Evolutionary conservation across 306 rosid species (phyloP).

Genomic region (Astragalus glycyphyllos): DNA sequence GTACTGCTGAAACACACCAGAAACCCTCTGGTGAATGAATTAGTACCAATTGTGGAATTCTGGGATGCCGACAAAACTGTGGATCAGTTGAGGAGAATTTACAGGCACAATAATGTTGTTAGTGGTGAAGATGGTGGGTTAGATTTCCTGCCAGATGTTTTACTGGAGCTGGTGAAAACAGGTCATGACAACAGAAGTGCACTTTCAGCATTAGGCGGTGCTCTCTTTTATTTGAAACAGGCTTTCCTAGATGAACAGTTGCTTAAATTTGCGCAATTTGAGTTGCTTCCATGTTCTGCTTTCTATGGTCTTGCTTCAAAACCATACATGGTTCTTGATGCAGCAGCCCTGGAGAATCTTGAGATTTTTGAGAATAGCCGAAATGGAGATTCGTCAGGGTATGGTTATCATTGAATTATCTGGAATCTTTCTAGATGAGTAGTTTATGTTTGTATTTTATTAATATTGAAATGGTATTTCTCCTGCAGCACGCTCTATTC

Average conservation of each 20-base stretch:
- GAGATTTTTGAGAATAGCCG: conserved; percentile 92
- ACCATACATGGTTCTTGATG: conserved; percentile 93
- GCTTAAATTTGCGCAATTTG: conserved; percentile 89
- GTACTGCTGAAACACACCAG: conserved; percentile 77
- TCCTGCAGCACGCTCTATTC: conserved; percentile 79
- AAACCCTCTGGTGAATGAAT: conserved; percentile 86
- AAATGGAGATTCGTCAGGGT: conserved; percentile 93
- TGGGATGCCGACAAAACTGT: conserved; percentile 83
- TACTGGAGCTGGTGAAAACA: conserved; percentile 66
- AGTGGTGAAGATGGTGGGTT: conserved; percentile 50
- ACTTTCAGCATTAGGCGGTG: conserved; percentile 96
- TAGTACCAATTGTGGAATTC: conserved; percentile 79
- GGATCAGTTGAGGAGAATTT: conserved; percentile 59
- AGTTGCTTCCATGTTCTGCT: conserved; percentile 80
- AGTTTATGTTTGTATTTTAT: conserved; percentile 31
- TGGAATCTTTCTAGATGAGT: background rate
- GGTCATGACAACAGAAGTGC: conserved; percentile 66
- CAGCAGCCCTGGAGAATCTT: conserved; percentile 93
- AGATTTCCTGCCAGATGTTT: conserved; percentile 69
- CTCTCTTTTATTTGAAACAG: conserved; percentile 90
- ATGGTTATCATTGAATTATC: conserved; percentile 44
- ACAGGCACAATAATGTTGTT: conserved; percentile 46
- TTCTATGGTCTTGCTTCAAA: conserved; percentile 63
- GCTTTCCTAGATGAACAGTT: conserved; percentile 82
- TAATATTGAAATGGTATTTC: conserved; percentile 43